Conservation (phyloP, 1,139 yeast genomes). For the Scheffersomyces segobiensis region DNA sequence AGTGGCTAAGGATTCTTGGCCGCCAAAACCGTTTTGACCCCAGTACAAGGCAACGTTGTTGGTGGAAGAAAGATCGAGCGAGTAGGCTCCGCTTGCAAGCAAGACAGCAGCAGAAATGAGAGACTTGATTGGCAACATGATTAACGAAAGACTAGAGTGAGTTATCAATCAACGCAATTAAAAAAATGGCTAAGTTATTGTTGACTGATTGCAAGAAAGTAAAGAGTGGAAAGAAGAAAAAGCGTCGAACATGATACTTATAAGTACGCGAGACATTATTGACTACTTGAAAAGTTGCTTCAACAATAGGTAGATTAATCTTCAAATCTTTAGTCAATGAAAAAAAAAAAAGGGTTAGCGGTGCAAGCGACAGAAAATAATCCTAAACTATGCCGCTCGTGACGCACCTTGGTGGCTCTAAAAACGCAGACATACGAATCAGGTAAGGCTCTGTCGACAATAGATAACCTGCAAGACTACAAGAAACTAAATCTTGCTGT, state of each 20-base stretch:
- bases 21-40: constrained; percentile 15
- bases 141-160: neutral
- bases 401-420: neutral
- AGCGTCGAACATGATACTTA: neutral
- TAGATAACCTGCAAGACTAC: too few species aligned
- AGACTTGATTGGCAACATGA: neutral
- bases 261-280: neutral
- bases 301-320: neutral
- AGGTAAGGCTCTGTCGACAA: neutral
- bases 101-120: neutral
- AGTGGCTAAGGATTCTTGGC: constrained; percentile 9
- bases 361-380: neutral
- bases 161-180: neutral
- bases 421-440: neutral
- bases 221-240: neutral
- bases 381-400: neutral
- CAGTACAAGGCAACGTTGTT: constrained; percentile 13
- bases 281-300: neutral
- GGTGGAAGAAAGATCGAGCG: neutral
- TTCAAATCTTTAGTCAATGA: neutral
- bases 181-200: neutral
- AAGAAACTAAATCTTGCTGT: neutral
- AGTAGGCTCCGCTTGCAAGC: constrained; percentile 1
- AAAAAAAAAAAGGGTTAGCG: neutral
- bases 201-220: too few species aligned